Evolutionary conservation across 2,329 filamentous ascomycete species (phyloP).

Genomic region (Microascus cirrosus): DNA sequence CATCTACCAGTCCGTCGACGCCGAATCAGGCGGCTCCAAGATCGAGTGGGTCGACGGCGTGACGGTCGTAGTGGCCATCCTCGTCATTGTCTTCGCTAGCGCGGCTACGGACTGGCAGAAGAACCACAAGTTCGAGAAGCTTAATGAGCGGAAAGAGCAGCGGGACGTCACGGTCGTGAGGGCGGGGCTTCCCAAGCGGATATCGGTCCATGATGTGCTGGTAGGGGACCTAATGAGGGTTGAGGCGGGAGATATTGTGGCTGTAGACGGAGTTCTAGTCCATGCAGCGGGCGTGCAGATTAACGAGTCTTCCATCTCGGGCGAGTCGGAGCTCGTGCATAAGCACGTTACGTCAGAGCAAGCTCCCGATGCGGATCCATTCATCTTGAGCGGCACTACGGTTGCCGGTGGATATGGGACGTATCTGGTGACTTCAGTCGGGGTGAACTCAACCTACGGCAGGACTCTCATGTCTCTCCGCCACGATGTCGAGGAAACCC

Average conservation of each 20-base stretch:
- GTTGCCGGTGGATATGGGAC: slow-evolving; percentile 66
- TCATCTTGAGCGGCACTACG: slow-evolving; percentile 71
- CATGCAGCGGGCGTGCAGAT: slow-evolving; percentile 48
- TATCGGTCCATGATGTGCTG: slow-evolving; percentile 59
- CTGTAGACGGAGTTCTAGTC: slow-evolving; percentile 62
- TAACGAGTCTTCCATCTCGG: slow-evolving; percentile 66
- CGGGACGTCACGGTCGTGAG: slow-evolving; percentile 63
- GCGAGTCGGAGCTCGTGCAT: slow-evolving; percentile 62
- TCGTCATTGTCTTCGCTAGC: slow-evolving; percentile 65
- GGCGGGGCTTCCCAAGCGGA: slow-evolving; percentile 59
- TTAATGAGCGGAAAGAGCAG: slow-evolving; percentile 72
- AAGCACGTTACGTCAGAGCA: slow-evolving; percentile 28
- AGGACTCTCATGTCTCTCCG: slow-evolving; percentile 70
- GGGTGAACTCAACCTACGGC: slow-evolving; percentile 63
- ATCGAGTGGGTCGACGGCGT: slow-evolving; percentile 78
- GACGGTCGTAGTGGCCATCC: slow-evolving; percentile 65
- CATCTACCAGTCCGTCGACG: slow-evolving; percentile 59
- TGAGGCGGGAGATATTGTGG: slow-evolving; percentile 62
- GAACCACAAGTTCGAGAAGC: slow-evolving; percentile 67
- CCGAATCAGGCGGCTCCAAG: slow-evolving; percentile 33
- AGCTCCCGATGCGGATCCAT: slow-evolving; percentile 47
- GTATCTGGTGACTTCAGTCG: slow-evolving; percentile 65
- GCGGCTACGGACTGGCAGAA: slow-evolving; percentile 78
- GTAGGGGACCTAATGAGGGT: slow-evolving; percentile 65
- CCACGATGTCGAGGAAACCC: slow-evolving; percentile 67